These are phyloP conservation scores for Haplographium delicatum DNA, from an alignment of 495 filamentous ascomycete species.

Conservation along the genomic window DNA sequence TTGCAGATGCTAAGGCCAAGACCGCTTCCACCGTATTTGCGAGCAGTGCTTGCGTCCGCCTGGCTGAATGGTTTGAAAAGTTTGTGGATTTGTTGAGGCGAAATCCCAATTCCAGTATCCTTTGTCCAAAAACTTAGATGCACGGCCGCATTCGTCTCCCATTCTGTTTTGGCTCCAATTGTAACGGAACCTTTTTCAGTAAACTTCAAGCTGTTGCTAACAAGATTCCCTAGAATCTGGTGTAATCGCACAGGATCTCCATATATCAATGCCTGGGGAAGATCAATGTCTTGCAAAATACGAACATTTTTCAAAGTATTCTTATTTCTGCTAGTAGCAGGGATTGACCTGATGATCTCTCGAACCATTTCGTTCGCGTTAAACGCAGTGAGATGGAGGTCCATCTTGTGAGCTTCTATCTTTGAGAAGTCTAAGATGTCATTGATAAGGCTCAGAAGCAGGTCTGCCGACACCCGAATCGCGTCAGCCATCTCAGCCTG, in stretches of 20 bases:
- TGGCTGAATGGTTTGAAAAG: conserved; percentile 90
- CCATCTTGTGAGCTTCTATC: conserved; percentile 94
- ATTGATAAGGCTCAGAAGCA: conserved; percentile 84
- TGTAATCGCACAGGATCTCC: conserved; percentile 86
- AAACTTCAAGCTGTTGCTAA: conserved; percentile 92
- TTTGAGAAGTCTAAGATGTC: conserved; percentile 92
- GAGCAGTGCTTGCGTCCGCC: conserved; percentile 77
- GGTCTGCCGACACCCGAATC: conserved; percentile 82
- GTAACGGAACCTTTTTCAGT: conserved; percentile 80
- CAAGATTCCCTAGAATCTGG: conserved; percentile 87
- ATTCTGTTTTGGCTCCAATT: conserved; percentile 62
- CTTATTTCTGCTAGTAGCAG: conserved; percentile 60
- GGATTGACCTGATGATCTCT: conserved; percentile 79
- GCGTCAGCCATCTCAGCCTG: conserved; percentile 86
- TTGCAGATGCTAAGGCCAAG: conserved; percentile 91
- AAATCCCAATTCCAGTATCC: conserved; percentile 87
- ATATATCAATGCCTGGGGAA: conserved; percentile 69
- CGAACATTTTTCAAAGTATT: conserved; percentile 48
- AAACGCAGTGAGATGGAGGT: conserved; percentile 77
- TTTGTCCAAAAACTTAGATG: conserved; percentile 76
- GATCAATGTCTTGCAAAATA: conserved; percentile 67
- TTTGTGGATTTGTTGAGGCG: conserved; percentile 69
- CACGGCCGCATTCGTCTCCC: conserved; percentile 61
- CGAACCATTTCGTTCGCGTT: conserved; percentile 78
- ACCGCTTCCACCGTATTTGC: conserved; percentile 85